Percentiles rank a stretch among this genome's conserved stretches.
phyloP scores from a whole-genome alignment of 768 basidiomycete genomes.

The Hydnomerulius pinastri region DNA sequence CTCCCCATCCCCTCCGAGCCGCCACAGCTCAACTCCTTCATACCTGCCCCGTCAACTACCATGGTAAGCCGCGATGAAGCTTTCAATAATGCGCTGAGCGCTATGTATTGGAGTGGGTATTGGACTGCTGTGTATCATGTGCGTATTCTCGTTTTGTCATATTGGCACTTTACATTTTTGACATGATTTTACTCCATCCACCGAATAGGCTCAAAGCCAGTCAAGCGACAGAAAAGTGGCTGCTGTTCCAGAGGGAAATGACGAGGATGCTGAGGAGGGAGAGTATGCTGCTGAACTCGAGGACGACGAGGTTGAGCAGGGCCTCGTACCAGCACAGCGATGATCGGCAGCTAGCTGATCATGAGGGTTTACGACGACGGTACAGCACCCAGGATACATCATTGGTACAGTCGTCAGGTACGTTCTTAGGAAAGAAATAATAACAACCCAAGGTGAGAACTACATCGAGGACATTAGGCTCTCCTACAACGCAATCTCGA shows the following conservation, averaged over 20 bases:
- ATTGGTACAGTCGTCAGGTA: constrained; percentile 15
- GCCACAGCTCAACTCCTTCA: constrained; percentile 21
- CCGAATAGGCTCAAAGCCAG: constrained; percentile 36
- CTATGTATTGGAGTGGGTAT: constrained; percentile 88
- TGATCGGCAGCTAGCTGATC: constrained; percentile 11
- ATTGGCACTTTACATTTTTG: not conserved
- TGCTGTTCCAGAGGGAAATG: constrained; percentile 27
- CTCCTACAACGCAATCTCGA: constrained; percentile 72
- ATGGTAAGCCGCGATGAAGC: constrained; percentile 71
- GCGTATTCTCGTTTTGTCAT: no score
- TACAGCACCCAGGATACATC: not conserved
- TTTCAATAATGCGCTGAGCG: constrained; percentile 69
- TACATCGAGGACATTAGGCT: not conserved
- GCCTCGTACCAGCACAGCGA: constrained; percentile 31
- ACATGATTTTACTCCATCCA: constrained; percentile 3
- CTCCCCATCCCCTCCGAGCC: constrained; percentile 39
- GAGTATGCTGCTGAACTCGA: constrained; percentile 30
- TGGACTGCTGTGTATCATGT: constrained; percentile 89
- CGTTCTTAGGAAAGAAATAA: constrained; percentile 2
- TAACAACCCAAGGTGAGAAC: not conserved
- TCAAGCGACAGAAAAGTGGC: constrained; percentile 15
- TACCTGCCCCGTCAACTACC: constrained; percentile 35
- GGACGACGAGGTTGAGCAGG: constrained; percentile 20
- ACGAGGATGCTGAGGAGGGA: constrained; percentile 30
- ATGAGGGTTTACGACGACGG: not conserved